phyloP scores from a whole-genome alignment of 306 rosid genomes.

The Begonia masoniana region DNA sequence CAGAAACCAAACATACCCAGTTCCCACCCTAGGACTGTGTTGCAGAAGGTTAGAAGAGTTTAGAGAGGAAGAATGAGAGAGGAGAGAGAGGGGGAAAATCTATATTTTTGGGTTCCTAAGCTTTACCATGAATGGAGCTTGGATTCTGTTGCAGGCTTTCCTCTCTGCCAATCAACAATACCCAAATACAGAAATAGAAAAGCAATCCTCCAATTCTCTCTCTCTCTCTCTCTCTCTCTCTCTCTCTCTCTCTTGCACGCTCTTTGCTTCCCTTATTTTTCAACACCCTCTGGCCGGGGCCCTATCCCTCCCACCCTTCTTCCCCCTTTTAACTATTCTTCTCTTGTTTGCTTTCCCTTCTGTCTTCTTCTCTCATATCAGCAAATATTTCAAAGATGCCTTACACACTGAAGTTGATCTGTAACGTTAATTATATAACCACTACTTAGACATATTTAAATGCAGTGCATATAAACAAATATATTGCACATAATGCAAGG shows the following conservation, averaged over 20 bases:
- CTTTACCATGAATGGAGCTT: slow-evolving; percentile 59
- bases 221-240: not conserved
- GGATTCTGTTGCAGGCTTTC: slow-evolving; percentile 65
- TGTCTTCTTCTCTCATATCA: not conserved
- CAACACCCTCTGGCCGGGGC: not conserved
- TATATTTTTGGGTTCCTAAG: slow-evolving; percentile 36
- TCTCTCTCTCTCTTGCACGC: not conserved
- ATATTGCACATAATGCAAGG: no score
- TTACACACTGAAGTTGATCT: no score
- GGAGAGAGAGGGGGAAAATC: slow-evolving; percentile 18
- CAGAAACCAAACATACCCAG: no score
- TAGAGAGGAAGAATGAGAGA: slow-evolving; percentile 5
- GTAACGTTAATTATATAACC: no score
- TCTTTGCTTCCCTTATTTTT: not conserved
- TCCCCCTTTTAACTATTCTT: not conserved
- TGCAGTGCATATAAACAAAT: no score
- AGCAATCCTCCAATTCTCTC: not conserved
- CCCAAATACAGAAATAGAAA: not conserved
- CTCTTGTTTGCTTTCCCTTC: not conserved
- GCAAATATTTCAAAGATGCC: no score
- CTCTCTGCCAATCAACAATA: slow-evolving; percentile 15
- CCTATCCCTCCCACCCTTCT: not conserved
- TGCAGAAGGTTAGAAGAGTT: not conserved
- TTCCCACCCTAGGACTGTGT: no score
- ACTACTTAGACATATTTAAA: no score